Evolutionary conservation across 495 filamentous ascomycete genomes (phyloP), one percentile per base, ranked within the genome.

Genomic region (Poronia punctata): DNA sequence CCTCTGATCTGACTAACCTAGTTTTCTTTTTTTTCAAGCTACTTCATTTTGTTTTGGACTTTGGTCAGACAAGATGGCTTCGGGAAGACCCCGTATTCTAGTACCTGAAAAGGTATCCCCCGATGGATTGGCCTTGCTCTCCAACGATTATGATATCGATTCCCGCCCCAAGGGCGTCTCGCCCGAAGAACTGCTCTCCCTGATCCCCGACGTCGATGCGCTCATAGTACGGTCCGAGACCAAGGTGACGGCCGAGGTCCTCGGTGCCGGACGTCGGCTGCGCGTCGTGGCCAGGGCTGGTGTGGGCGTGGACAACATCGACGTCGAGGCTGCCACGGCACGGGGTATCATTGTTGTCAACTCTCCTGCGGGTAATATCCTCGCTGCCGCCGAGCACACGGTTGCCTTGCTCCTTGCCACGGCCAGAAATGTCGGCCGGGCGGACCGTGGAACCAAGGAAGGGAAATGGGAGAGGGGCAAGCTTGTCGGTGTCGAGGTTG

Each of bases 231-330:
- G 82, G 2, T 83, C 79, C 28, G 81, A 86, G 53, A 84, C 81
- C 8, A 79, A 83, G 49, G 80, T 84, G 21, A 83, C 77, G 0
- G 69, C 77, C 1, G 54, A 56, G 11, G 60, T 85, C 0, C 68
- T 86, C 4, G 21, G 21, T 1, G 51, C 79, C 4, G 80, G 68
- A 4, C 67, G 65, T 37, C 76, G 68, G 31, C 61, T 86, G 5
- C 76, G 79, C 49, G 82, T 85, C 3, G 80, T 86, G n/a, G 82
- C 82, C 7, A 64, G 82, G 35, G 82, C 82, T 14, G 82, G 82
- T 7, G 82, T 86, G 1, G 82, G 82, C 4, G 82, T 86, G 8
- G 82, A 86, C 57, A 86, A 86, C 67, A 80, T 86, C 34, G 77
- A 85, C 56, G 76, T 86, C 0, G 59, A 65, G 19, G 70, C 74